Conservation (phyloP, 306 rosid species). For the Cajanus cajan region DNA sequence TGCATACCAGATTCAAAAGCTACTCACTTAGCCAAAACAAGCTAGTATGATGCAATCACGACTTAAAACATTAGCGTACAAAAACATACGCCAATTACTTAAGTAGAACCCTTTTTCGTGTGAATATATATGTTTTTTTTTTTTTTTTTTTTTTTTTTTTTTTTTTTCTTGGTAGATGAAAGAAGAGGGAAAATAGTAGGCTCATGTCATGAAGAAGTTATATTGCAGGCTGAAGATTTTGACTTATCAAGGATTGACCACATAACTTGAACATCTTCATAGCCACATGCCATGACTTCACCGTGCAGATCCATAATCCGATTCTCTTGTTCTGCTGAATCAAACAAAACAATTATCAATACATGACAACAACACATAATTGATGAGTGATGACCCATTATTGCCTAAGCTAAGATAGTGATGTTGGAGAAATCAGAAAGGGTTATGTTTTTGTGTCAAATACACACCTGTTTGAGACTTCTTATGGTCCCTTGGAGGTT, state of each 20-base stretch:
- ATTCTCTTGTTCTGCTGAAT: slow-evolving; percentile 56
- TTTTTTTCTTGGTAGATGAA: not conserved
- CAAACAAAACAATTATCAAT: not conserved
- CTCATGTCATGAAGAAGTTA: slow-evolving; percentile 51
- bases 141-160: no score
- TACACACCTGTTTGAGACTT: slow-evolving; percentile 64
- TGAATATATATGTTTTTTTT: not conserved
- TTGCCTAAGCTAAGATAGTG: not conserved
- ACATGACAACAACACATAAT: not conserved
- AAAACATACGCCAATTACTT: slow-evolving; percentile 21
- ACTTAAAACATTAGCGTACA: slow-evolving; percentile 4
- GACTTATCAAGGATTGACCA: slow-evolving; percentile 97
- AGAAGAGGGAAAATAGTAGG: not conserved
- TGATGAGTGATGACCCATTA: not conserved
- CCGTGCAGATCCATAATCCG: slow-evolving; percentile 74
- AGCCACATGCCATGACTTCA: slow-evolving; percentile 93
- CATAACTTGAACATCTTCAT: slow-evolving; percentile 97
- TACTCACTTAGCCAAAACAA: slow-evolving; percentile 16
- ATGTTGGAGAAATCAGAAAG: not conserved
- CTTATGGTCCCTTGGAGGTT: slow-evolving; percentile 61
- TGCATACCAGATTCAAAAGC: slow-evolving; percentile 39
- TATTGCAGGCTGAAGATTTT: slow-evolving; percentile 56
- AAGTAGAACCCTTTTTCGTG: not conserved
- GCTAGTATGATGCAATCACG: slow-evolving; percentile 26
- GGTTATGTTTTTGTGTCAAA: not conserved